phyloP scores from a whole-genome alignment of 306 rosid species.

The Purshia tridentata region DNA sequence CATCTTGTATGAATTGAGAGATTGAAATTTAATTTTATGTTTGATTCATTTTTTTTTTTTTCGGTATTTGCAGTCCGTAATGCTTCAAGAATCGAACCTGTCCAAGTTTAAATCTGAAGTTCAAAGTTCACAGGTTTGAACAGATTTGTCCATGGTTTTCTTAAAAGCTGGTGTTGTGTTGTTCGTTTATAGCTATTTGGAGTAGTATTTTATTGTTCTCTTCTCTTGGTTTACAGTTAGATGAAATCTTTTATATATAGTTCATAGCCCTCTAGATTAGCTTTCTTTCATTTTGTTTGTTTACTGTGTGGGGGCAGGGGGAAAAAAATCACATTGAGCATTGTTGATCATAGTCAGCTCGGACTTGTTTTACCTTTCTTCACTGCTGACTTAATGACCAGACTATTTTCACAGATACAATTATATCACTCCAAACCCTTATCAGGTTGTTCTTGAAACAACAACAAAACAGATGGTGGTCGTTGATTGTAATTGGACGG shows the following conservation, averaged over 20 bases:
- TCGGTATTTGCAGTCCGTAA: conserved; percentile 33
- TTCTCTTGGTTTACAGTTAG: neutral
- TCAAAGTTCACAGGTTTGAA: conserved; percentile 55
- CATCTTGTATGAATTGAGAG: neutral
- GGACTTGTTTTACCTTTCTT: neutral
- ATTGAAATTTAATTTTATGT: neutral
- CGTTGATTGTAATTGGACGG: no score
- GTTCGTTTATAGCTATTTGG: neutral
- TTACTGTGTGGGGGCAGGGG: neutral
- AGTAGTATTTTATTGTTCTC: neutral
- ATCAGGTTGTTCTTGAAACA: neutral
- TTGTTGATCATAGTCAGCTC: neutral
- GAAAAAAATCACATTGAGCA: neutral
- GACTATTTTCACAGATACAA: neutral
- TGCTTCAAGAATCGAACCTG: conserved; percentile 47
- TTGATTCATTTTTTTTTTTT: neutral
- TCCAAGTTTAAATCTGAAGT: conserved; percentile 56
- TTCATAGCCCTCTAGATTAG: neutral
- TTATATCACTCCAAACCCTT: neutral
- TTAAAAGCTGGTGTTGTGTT: neutral
- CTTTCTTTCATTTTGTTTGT: no score
- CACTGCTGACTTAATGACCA: neutral
- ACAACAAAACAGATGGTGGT: neutral
- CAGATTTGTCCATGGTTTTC: neutral
- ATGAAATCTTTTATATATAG: neutral